Base-by-base conservation (phyloP, 345 rosid species). In the Eutrema yunnanense region DNA sequence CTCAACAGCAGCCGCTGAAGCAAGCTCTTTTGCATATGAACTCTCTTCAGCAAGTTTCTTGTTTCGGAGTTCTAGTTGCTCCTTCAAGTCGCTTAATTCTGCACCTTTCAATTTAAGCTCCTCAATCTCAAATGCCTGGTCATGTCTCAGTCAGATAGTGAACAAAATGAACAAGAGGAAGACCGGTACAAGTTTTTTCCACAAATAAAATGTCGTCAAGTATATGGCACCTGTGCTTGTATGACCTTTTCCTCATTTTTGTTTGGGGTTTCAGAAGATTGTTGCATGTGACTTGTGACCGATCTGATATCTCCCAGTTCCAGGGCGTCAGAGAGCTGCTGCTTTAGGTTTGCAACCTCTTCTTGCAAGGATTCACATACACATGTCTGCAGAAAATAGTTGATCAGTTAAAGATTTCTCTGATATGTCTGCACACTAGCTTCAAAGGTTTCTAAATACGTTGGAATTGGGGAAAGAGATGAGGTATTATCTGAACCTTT, bases 1-100 rank as follows among this genome's bases (percentile, higher is more conserved):
- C 82, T 95, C 97, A 32, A 88, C 90, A 9, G 96, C 96, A 64
- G 99, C 99, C 36, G 99, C 97, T 49, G 96, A 92, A 73, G 99
- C 99, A 71, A 95, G 87, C 46, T 85, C 99, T 84, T 95, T 92
- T 5, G 99, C 97, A 6, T 95, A 95, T 10, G 92, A 86, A 75
- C 99, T 88, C 76, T 95, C 99, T 47, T 95, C 99, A 3, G 90
- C 89, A 22, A 92, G 84, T 78, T 88, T 92, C 73, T 84, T 83
- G 80, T 92, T 92, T 73, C 69, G 79, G 51, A 74, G 75, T 80
- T 88, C 93, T 53, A 90, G 82, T 61, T 82, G 88, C 22, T 86
- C 87, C 81, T 88, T 86, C 34, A 82, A 72, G 36, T 87, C 93
- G 2, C 80, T 83, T 70, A 86, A 62, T 67, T 81, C 82, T 6